Conservation (phyloP, 495 filamentous ascomycete genomes). For the Xylaria bambusicola region DNA sequence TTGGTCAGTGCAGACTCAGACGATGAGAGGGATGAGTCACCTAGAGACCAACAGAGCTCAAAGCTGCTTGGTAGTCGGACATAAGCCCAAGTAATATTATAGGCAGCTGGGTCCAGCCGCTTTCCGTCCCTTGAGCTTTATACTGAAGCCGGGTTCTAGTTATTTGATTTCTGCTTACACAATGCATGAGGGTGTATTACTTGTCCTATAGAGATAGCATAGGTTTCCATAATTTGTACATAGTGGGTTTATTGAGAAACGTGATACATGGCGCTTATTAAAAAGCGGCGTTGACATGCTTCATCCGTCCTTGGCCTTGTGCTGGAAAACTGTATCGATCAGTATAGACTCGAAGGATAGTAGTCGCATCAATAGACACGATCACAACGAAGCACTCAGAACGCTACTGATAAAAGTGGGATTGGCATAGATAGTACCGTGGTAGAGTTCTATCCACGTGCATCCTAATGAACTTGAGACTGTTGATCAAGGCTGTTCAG, state of each 20-base stretch:
- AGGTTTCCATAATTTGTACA: slow-evolving; percentile 8
- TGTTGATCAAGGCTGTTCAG: no score
- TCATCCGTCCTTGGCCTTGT: neutral
- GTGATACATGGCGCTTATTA: neutral
- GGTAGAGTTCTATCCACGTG: no score
- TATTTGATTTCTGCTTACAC: neutral
- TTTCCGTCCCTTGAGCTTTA: neutral
- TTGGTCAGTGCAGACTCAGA: slow-evolving; percentile 27
- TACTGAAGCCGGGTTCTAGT: neutral
- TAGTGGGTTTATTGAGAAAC: neutral
- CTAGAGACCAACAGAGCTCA: neutral
- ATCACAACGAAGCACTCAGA: no score
- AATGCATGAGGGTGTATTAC: neutral
- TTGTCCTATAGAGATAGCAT: slow-evolving; percentile 4
- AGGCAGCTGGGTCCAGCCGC: neutral
- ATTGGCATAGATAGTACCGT: no score
- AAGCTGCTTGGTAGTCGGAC: neutral
- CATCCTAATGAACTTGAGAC: no score
- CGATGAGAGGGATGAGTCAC: slow-evolving; percentile 13
- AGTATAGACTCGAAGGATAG: no score
- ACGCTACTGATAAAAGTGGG: no score
- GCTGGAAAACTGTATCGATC: no score
- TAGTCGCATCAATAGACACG: no score
- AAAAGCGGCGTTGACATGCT: neutral
- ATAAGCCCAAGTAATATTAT: neutral